phyloP scores from a whole-genome alignment of 2,329 filamentous ascomycete species.

The Pezicula radicicola region DNA sequence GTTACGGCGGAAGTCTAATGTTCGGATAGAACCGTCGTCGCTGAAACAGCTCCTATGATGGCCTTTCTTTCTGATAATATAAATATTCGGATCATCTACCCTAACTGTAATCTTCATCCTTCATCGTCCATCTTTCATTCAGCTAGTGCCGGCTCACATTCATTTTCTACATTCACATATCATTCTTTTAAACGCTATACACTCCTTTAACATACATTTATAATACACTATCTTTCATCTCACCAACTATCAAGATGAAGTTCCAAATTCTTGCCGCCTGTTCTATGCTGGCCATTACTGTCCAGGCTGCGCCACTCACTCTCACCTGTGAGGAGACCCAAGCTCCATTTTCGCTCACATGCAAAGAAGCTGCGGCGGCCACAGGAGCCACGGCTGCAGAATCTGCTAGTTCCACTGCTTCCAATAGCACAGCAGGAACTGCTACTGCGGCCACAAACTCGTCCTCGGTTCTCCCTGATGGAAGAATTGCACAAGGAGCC shows the following conservation, averaged over 20 bases:
- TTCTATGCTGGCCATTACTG: background rate
- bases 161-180: background rate
- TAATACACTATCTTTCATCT: background rate
- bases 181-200: too few relatives aligned
- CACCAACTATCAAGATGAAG: background rate
- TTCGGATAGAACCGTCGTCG: background rate
- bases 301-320: background rate
- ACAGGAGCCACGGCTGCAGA: too few relatives aligned
- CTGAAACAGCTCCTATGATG: background rate
- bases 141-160: background rate
- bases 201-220: background rate
- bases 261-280: background rate
- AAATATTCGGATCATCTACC: background rate
- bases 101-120: background rate
- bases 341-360: too few relatives aligned
- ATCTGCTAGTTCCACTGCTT: background rate
- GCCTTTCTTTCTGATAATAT: background rate
- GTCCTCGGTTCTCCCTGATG: slow-evolving; percentile 13
- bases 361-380: too few relatives aligned
- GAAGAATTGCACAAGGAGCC: slow-evolving; percentile 15
- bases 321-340: too few relatives aligned
- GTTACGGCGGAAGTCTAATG: background rate
- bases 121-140: background rate
- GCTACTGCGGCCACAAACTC: background rate
- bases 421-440: background rate